A percentile compares a stretch with the other conserved stretches of the same genome.
Conservation (phyloP, 768 basidiomycete genomes). For the Ramaria sp. region DNA sequence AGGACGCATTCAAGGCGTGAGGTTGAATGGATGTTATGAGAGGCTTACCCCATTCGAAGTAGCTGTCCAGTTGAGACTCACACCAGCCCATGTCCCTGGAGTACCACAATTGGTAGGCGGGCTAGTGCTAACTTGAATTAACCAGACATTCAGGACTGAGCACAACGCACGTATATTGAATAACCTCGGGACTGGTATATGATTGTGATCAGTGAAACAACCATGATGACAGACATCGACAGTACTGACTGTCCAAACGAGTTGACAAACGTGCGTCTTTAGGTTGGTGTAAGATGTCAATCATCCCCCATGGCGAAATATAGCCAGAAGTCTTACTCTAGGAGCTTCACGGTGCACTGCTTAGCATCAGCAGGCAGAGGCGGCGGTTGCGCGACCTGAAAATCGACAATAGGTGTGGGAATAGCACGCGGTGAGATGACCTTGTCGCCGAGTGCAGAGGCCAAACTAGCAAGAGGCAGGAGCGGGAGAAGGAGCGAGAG, state of each 20-base stretch:
- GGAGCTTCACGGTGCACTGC: constrained; percentile 53
- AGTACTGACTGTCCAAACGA: constrained; percentile 53
- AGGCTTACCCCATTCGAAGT: constrained; percentile 48
- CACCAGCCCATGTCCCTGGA: constrained; percentile 62
- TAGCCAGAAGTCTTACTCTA: constrained; percentile 36
- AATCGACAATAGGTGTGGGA: constrained; percentile 34
- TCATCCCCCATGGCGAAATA: background rate
- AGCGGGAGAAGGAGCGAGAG: background rate
- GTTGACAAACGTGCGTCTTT: constrained; percentile 59
- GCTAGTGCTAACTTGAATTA: constrained; percentile 22
- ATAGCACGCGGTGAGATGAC: constrained; percentile 9
- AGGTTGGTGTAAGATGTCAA: background rate
- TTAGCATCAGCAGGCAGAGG: constrained; percentile 49
- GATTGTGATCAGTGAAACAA: background rate
- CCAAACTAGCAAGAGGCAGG: constrained; percentile 10
- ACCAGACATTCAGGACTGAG: background rate
- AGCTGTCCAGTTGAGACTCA: constrained; percentile 68
- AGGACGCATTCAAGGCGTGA: background rate
- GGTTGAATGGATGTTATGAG: background rate
- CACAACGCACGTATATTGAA: constrained; percentile 39
- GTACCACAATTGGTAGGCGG: constrained; percentile 65
- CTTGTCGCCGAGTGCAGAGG: background rate
- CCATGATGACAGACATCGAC: background rate
- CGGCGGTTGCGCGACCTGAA: constrained; percentile 68
- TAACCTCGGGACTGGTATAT: constrained; percentile 44